A percentile compares a stretch with the other conserved stretches of the same genome.
Conservation (phyloP, 2,329 filamentous ascomycete genomes). For the Cytospora paraplurivora region DNA sequence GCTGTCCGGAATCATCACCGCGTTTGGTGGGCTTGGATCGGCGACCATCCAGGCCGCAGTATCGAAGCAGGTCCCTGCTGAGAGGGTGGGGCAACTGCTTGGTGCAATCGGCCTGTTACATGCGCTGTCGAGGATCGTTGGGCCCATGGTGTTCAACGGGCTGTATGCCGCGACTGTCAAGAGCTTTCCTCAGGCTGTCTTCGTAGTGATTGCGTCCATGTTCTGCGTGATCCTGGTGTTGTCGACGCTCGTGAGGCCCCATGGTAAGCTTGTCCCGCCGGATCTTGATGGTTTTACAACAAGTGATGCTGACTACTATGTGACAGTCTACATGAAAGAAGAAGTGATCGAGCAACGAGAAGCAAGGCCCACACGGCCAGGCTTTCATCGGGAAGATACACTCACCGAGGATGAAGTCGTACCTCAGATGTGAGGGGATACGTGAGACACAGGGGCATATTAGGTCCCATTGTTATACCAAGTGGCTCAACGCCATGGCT, state of each 20-base stretch:
- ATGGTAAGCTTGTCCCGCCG: slow-evolving; percentile 60
- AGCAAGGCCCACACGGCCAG: slow-evolving; percentile 6
- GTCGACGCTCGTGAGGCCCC: slow-evolving; percentile 71
- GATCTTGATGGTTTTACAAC: not conserved
- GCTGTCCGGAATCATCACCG: slow-evolving; percentile 69
- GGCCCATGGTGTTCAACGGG: slow-evolving; percentile 81
- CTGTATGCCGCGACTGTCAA: slow-evolving; percentile 83
- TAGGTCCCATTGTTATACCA: not conserved
- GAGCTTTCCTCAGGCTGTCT: slow-evolving; percentile 78
- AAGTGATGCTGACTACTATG: slow-evolving; percentile 1
- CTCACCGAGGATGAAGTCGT: slow-evolving; percentile 33
- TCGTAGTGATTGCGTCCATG: slow-evolving; percentile 69
- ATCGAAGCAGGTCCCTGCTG: slow-evolving; percentile 87
- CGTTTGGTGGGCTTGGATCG: slow-evolving; percentile 80
- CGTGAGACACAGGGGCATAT: not conserved
- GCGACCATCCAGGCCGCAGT: slow-evolving; percentile 82
- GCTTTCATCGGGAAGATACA: slow-evolving; percentile 20
- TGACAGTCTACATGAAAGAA: slow-evolving; percentile 30
- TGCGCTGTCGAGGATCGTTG: slow-evolving; percentile 75
- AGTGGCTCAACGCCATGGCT: not conserved
- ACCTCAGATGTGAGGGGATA: slow-evolving; percentile 28
- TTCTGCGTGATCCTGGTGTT: slow-evolving; percentile 68
- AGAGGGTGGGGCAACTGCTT: slow-evolving; percentile 82
- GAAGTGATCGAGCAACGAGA: not conserved
- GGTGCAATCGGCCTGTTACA: slow-evolving; percentile 87